Base-by-base conservation (phyloP, 2,329 filamentous ascomycete genomes). In the Neurospora sp. region DNA sequence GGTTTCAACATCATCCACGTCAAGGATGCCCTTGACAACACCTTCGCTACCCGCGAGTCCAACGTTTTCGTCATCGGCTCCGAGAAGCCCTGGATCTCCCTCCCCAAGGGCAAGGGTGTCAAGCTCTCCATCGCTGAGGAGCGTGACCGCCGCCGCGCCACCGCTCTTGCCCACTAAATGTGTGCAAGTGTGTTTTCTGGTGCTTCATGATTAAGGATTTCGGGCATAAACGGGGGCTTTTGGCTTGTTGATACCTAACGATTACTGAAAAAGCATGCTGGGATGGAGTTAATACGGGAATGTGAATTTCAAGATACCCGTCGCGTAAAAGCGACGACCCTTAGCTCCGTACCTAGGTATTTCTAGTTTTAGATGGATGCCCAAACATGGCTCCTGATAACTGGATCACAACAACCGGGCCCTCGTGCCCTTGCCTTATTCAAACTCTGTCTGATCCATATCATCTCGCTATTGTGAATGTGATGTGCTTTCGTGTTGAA, bases 61-160 rank as follows among this genome's bases (percentile, higher is more conserved):
- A 99, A 99, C 93, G 94, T 99, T 81, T 99, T 99, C 87, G 91
- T 99, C 87, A 97, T 99, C 79, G 96, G 96, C 81, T 88, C 90
- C 79, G 96, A 99, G 82, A 98, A 98, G 92, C 95, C 96, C 81
- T 99, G 96, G 96, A 90, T 99, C 86, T 97, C 93, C 80, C 90
- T 99, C 82, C 96, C 96, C 84, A 99, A 98, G 93, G 96, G 96
- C 87, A 97, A 97, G 91, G 96, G 96, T 93, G 96, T 99, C 88
- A 97, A 97, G 93, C 93, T 98, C 84, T 90, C 91, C 82, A 98
- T 99, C 81, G 93, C 95, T 78, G 95, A 99, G 89, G 95, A 99
- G 93, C 90, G 95, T 88, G 95, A 99, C 86, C 94, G 95, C 85
- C 93, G 94, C 83, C 92, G 96, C 81, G 93, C 94, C 77, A 77